Percentiles rank a stretch among this genome's conserved stretches.
phyloP scores from a whole-genome alignment of 1,284 basidiomycete species.

The Ustilago hordei region DNA sequence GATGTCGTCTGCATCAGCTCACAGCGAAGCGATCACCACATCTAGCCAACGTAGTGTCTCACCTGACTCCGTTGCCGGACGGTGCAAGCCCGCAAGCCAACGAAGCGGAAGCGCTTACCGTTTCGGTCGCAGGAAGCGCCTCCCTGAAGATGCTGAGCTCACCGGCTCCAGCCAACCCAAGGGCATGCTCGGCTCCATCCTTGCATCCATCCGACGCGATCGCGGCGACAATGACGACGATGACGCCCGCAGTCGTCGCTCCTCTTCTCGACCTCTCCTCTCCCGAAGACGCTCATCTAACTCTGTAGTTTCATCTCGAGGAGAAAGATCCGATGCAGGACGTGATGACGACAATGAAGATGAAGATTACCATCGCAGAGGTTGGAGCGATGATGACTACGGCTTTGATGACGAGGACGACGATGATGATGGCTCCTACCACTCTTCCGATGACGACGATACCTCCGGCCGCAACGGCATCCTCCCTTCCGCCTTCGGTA shows the following conservation, averaged over 20 bases:
- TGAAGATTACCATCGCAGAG: constrained; percentile 29
- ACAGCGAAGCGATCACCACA: constrained; percentile 45
- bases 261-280: constrained; percentile 52
- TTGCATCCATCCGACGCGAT: constrained; percentile 62
- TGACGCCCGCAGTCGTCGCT: constrained; percentile 50
- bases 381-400: constrained; percentile 58
- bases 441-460: constrained; percentile 61
- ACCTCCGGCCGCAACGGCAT: constrained; percentile 51
- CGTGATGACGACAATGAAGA: constrained; percentile 50
- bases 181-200: constrained; percentile 63
- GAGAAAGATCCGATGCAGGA: constrained; percentile 31
- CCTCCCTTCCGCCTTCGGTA: constrained; percentile 65
- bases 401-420: constrained; percentile 52
- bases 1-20: constrained; percentile 37
- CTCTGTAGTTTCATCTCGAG: constrained; percentile 45
- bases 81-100: constrained; percentile 48
- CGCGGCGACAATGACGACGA: constrained; percentile 51
- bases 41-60: constrained; percentile 49
- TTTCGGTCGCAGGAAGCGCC: constrained; percentile 47
- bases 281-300: constrained; percentile 42
- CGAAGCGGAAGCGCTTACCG: constrained; percentile 53
- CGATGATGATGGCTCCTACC: constrained; percentile 46
- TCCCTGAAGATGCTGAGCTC: constrained; percentile 37
- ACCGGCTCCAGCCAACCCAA: constrained; percentile 41
- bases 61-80: constrained; percentile 41